Evolutionary conservation across 306 rosid species (phyloP), one percentile per base, ranked within the genome.

Genomic region (Fragaria ananassa): DNA sequence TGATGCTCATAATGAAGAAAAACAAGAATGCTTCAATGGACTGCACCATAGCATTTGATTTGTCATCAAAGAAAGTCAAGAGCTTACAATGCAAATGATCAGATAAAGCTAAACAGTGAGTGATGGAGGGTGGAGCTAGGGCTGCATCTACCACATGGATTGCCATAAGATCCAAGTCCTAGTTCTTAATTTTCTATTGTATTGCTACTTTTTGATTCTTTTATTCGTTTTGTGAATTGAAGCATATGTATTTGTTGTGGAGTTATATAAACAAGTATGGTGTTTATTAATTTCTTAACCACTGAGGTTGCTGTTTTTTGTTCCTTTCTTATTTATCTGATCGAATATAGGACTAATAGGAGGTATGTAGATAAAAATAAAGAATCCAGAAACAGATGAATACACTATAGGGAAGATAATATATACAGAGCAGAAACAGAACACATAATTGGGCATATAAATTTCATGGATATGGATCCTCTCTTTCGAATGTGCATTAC

Each of bases 1-100:
- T 79, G 68, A 71, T 71, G 76, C 45, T 78, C 13, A 51, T 78
- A 27, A 78, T 78, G 81, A 70, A 70, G 50, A 78, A 71, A 42
- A 78, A 50, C 46, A 63, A 8, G 57, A 39, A 70, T 13, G 62
- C 77, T 13, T 41, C 70, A 4, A 63, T 71, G 72, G 37, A 62
- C 35, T 78, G 81, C 66, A 39, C 77, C 35, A 71, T 50, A 19
- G 71, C 8, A 1, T 61, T 71, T 8, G 64, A 39, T 25, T 5
- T 72, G 18, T 27, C 72, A 2, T 11, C 73, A 17, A 72, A 63
- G 19, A 56, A 39, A 0, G n/a, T 79, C 31, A 56, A 23, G 65
- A 10, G 6, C 34, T 51, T 79, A 44, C 21, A 12, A 37, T 51
- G 82, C 77, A 65, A 72, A 54, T 72, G 71, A 78, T 18, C 44